phyloP scores from a whole-genome alignment of 768 basidiomycete species.

The Mycena metata region DNA sequence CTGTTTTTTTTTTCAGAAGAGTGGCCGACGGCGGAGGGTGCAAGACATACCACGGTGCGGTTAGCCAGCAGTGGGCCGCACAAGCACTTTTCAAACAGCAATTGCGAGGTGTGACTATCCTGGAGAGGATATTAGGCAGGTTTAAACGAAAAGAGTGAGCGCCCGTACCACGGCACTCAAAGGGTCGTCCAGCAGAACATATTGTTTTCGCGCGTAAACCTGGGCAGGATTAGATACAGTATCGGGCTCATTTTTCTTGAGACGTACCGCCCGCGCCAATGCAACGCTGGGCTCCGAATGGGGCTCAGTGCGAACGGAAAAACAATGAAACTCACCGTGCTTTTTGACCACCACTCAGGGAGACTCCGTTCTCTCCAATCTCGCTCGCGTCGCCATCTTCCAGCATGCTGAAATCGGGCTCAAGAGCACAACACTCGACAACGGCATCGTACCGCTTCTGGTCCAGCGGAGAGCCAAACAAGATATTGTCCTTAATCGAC shows the following conservation, averaged over 20 bases:
- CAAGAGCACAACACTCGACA: slow-evolving; percentile 79
- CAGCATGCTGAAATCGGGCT: slow-evolving; percentile 77
- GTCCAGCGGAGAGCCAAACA: slow-evolving; percentile 84
- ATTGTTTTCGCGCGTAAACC: slow-evolving; percentile 62
- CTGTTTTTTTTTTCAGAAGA: no score
- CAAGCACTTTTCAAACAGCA: no score
- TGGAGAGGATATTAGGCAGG: slow-evolving; percentile 37
- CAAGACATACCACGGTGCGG: no score
- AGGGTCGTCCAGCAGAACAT: slow-evolving; percentile 70
- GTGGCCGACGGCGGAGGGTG: no score
- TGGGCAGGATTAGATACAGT: no score
- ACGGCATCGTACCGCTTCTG: slow-evolving; percentile 85
- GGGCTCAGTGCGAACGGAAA: neutral
- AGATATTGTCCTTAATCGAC: slow-evolving; percentile 81
- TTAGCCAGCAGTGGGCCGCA: no score
- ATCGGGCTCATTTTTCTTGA: no score
- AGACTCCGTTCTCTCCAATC: slow-evolving; percentile 66
- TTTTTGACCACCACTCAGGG: slow-evolving; percentile 57
- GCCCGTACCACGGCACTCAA: slow-evolving; percentile 70
- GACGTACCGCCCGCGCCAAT: slow-evolving; percentile 66
- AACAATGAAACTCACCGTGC: slow-evolving; percentile 47
- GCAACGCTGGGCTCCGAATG: slow-evolving; percentile 57
- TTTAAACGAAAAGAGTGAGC: neutral
- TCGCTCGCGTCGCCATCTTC: slow-evolving; percentile 36
- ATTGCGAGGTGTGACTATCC: slow-evolving; percentile 71